These are phyloP conservation scores for Metschnikowia peoriensis DNA, from an alignment of 805 yeast species.

Conservation along the genomic window DNA sequence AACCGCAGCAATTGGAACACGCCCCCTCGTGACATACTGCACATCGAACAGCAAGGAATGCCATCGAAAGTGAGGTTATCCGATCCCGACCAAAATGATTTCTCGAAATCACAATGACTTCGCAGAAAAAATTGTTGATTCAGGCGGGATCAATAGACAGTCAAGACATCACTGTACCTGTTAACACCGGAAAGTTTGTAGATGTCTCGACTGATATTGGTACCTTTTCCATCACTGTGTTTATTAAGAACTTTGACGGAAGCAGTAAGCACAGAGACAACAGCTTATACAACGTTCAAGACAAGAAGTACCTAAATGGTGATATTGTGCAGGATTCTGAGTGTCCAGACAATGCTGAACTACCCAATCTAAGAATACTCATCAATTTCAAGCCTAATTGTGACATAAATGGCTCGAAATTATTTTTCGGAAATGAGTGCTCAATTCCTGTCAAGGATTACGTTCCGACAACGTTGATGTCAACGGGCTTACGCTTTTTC, in stretches of 20 bases:
- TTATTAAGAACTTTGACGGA: constrained; percentile 49
- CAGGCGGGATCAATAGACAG: constrained; percentile 28
- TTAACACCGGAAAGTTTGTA: constrained; percentile 41
- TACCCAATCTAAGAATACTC: constrained; percentile 33
- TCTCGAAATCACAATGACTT: not conserved
- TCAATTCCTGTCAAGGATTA: constrained; percentile 54
- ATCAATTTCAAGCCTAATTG: constrained; percentile 42
- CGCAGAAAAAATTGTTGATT: constrained; percentile 31
- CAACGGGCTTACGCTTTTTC: constrained; percentile 55
- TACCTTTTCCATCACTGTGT: constrained; percentile 36
- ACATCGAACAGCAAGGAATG: not conserved
- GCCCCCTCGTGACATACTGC: constrained; percentile 9
- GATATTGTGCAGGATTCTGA: constrained; percentile 1
- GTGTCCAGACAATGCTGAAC: not conserved
- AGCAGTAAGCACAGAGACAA: constrained; percentile 33
- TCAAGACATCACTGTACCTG: constrained; percentile 35
- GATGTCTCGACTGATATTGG: constrained; percentile 40
- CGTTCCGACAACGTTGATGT: constrained; percentile 50
- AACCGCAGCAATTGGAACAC: not conserved
- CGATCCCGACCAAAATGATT: no score
- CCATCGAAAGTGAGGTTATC: not conserved
- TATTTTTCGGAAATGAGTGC: constrained; percentile 70
- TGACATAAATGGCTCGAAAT: constrained; percentile 48
- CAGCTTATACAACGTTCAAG: constrained; percentile 32
- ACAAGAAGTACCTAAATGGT: constrained; percentile 25